Conservation (phyloP, 176 grass and related monocot species). For the Oryza coarctata region DNA sequence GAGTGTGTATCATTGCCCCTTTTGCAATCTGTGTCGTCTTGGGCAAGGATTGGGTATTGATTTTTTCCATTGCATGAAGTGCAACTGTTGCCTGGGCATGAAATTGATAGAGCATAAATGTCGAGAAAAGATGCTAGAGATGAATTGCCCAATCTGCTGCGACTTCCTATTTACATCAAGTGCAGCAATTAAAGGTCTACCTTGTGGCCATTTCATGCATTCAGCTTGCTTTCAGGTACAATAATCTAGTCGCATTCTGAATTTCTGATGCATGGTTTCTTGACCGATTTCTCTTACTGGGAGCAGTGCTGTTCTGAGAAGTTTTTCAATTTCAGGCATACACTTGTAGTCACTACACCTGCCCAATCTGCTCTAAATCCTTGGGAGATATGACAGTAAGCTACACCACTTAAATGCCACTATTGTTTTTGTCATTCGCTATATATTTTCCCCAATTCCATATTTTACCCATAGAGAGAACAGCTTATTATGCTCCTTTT, state of each 20-base stretch:
- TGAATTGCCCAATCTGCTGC: conserved; percentile 86
- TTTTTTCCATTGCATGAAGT: conserved; percentile 97
- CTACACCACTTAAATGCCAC: neutral
- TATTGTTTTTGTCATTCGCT: neutral
- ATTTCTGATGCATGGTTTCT: neutral
- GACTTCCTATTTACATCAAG: conserved; percentile 88
- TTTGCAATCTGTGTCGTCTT: conserved; percentile 89
- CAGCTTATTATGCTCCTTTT: neutral
- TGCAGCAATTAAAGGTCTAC: conserved; percentile 67
- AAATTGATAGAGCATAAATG: conserved; percentile 79
- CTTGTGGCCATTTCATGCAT: conserved; percentile 95
- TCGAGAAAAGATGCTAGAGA: conserved; percentile 76
- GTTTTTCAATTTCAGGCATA: conserved; percentile 57
- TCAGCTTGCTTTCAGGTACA: conserved; percentile 88
- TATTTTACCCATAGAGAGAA: neutral
- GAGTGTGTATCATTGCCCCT: conserved; percentile 88
- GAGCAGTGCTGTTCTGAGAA: conserved; percentile 8
- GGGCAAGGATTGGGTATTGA: conserved; percentile 75
- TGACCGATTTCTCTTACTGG: neutral
- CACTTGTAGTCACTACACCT: conserved; percentile 87
- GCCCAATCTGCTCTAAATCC: conserved; percentile 86
- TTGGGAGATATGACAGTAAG: conserved; percentile 85
- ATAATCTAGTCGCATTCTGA: neutral
- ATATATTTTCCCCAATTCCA: neutral
- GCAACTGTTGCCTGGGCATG: conserved; percentile 88